Evolutionary conservation across 345 rosid species (phyloP).

Genomic region (Syzygium aqueum): DNA sequence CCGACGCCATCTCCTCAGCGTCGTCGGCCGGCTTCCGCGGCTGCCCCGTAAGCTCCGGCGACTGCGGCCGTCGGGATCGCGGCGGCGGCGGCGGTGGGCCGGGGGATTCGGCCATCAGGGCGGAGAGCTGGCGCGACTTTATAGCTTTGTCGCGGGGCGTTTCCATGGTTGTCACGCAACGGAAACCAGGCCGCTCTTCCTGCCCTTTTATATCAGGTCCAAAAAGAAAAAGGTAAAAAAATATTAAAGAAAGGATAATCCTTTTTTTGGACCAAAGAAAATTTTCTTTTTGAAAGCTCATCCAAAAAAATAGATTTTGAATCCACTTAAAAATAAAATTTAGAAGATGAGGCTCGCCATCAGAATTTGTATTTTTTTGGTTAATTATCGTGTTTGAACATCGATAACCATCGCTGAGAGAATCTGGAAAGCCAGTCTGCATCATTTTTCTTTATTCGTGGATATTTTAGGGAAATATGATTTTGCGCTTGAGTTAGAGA

Average conservation of each 20-base stretch:
- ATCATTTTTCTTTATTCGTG: too few relatives aligned
- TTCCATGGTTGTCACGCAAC: background rate
- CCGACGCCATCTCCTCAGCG: slow-evolving; percentile 6
- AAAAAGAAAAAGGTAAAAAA: background rate
- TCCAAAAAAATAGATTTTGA: background rate
- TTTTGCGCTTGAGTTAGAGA: background rate
- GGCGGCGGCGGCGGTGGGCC: background rate
- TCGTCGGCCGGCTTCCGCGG: background rate
- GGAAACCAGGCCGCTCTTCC: background rate
- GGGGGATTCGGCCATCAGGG: background rate
- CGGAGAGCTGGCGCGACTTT: background rate
- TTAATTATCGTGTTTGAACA: background rate
- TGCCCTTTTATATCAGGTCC: background rate
- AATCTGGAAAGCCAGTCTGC: background rate
- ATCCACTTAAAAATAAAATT: background rate
- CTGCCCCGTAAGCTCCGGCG: background rate
- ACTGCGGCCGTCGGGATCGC: background rate
- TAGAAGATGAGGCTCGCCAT: background rate
- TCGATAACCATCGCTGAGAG: background rate
- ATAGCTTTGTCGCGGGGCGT: background rate
- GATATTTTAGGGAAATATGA: too few relatives aligned
- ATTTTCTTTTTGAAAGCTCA: background rate
- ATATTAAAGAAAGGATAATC: too few relatives aligned
- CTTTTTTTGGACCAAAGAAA: background rate
- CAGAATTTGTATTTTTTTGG: background rate